These are phyloP conservation scores for Aspergillus sp. DNA, from an alignment of 2,329 filamentous ascomycete species.

Conservation along the genomic window DNA sequence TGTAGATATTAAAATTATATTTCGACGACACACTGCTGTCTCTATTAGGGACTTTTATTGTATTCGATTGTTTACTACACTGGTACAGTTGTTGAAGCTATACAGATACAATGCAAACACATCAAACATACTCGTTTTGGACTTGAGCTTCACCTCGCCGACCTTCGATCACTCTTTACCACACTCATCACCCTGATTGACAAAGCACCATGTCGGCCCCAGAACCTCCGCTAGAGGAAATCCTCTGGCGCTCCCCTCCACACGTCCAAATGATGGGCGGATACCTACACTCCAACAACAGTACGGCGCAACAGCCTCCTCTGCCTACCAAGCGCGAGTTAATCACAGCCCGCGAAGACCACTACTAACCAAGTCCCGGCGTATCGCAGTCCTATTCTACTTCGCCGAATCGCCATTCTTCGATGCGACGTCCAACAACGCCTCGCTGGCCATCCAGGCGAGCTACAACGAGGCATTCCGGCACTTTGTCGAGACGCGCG, in stretches of 20 bases:
- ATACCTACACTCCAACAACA: conserved; percentile 37
- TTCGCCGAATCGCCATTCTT: conserved; percentile 56
- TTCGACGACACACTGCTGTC: too few species aligned
- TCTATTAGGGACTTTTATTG: too few species aligned
- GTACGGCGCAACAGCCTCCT: conserved; percentile 15
- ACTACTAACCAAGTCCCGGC: too few species aligned
- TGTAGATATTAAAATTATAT: too few species aligned
- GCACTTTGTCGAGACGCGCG: conserved; percentile 45
- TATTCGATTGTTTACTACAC: too few species aligned
- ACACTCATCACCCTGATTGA: conserved; percentile 2
- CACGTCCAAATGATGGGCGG: conserved; percentile 39
- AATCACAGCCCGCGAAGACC: too few species aligned
- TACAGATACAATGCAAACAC: too few species aligned
- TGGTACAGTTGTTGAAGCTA: neutral
- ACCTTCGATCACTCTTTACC: neutral
- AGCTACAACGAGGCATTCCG: conserved; percentile 41
- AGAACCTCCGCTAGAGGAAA: conserved; percentile 34
- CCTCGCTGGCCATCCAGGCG: conserved; percentile 45
- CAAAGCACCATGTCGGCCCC: conserved; percentile 8
- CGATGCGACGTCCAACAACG: conserved; percentile 52
- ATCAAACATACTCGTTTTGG: conserved; percentile 15
- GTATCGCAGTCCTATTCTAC: conserved; percentile 50
- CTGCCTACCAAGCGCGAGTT: too few species aligned
- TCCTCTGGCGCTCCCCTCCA: conserved; percentile 37
- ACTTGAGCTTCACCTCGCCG: conserved; percentile 1